Base-by-base conservation (phyloP, 441 rosid species). In the Bruguiera hainesii region DNA sequence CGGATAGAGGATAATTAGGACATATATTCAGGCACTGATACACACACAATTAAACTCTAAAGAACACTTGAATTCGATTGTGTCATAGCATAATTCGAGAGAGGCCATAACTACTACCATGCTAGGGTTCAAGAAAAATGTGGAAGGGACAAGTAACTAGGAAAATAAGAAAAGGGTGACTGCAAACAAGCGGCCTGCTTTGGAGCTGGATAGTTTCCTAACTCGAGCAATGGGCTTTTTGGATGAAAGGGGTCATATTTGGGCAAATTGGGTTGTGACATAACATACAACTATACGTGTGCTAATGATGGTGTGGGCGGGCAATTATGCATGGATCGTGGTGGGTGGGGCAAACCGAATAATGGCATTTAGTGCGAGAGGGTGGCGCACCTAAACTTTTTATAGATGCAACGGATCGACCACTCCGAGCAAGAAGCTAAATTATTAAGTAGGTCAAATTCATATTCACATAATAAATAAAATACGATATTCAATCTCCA, bases 251-350 rank as follows among this genome's bases (percentile, higher is more conserved):
- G 55, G 15, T 39, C 35, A 7, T 25, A 29, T 5, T 5, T 50
- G 19, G 6, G 53, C 21, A 37, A 64, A 51, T 7, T 7, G 37
- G 28, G 30, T 35, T 3, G 2, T 1, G 7, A 7, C 0, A 26
- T 7, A 33, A 7, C 37, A 1, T 7, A 1, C 37, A 33, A 7
- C 7, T 33, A 7, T 33, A 33, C 37, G 37, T 33, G 35, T 1
- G 37, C 37, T 33, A 33, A 33, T 33, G 31, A 19, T 49, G 20
- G 31, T 57, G 56, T 39, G 62, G 65, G 62, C 71, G 67, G 33
- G 64, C 65, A 61, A 79, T 76, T 50, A 56, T 72, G 86, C 84
- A 80, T 60, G 66, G 80, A 86, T 83, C 82, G 83, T 75, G 82
- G 86, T 29, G 6, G 63, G 63, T 64, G 61, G 77, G 73, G n/a